These are phyloP conservation scores for Tripterygium wilfordii DNA, from an alignment of 177 flowering plant genomes.

Conservation along the genomic window DNA sequence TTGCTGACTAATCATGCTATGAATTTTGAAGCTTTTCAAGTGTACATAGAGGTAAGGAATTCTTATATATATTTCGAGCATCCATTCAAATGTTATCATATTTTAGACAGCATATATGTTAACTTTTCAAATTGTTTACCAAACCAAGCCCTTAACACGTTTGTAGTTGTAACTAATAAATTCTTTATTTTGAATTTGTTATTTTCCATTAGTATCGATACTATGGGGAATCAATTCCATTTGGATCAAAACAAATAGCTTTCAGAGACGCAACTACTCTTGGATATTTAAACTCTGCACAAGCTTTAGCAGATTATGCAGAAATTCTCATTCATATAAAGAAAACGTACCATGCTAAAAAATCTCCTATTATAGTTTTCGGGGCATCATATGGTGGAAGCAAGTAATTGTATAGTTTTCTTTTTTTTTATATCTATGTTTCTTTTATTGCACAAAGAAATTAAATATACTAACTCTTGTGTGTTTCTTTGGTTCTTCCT, in stretches of 20 bases:
- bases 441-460: neutral
- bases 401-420: constrained; percentile 11
- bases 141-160: too few species aligned
- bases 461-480: too few species aligned
- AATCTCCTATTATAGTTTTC: constrained; percentile 45
- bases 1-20: constrained; percentile 24
- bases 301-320: constrained; percentile 57
- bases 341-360: constrained; percentile 17
- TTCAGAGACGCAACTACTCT: constrained; percentile 22
- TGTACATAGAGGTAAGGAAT: constrained; percentile 42
- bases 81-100: too few species aligned
- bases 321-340: constrained; percentile 30
- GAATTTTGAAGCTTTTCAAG: constrained; percentile 28
- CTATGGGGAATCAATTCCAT: constrained; percentile 49
- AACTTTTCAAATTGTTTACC: too few species aligned
- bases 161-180: neutral
- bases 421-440: neutral
- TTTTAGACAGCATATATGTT: too few species aligned
- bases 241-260: constrained; percentile 31
- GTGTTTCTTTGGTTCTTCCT: neutral
- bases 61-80: too few species aligned
- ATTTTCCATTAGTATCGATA: constrained; percentile 38
- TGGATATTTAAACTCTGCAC: constrained; percentile 52
- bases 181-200: neutral
- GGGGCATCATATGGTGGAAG: constrained; percentile 75